phyloP scores from a whole-genome alignment of 306 rosid genomes.

The Canavalia gladiata region DNA sequence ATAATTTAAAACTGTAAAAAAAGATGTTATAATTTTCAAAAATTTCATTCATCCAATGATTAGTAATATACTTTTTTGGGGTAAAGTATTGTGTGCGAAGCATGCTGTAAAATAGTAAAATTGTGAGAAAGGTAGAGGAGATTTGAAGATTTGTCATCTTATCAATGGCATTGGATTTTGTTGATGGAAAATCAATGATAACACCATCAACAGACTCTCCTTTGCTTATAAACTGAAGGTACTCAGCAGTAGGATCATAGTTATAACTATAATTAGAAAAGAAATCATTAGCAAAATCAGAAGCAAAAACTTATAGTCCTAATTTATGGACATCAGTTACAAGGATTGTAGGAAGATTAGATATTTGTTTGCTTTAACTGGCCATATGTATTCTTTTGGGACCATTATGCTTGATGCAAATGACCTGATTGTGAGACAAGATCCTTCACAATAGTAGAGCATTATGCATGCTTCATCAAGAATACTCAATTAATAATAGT shows the following conservation, averaged over 20 bases:
- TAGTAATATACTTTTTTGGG: slow-evolving; percentile 57
- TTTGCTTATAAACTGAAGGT: slow-evolving; percentile 66
- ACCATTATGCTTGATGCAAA: slow-evolving; percentile 77
- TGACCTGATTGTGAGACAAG: slow-evolving; percentile 58
- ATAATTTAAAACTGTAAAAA: too few relatives aligned
- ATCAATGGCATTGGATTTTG: slow-evolving; percentile 78
- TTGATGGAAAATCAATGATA: slow-evolving; percentile 67
- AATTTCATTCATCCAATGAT: neutral
- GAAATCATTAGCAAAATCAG: slow-evolving; percentile 74
- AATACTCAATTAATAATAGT: slow-evolving; percentile 14
- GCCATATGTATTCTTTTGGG: slow-evolving; percentile 75
- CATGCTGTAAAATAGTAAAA: slow-evolving; percentile 64
- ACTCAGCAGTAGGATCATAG: slow-evolving; percentile 67
- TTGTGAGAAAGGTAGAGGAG: slow-evolving; percentile 40
- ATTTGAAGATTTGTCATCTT: slow-evolving; percentile 48
- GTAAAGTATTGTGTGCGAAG: slow-evolving; percentile 61
- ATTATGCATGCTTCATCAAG: slow-evolving; percentile 55
- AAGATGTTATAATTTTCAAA: too few relatives aligned
- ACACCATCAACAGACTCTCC: slow-evolving; percentile 73
- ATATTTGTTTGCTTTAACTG: slow-evolving; percentile 53
- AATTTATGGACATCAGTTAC: slow-evolving; percentile 78
- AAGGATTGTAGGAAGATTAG: slow-evolving; percentile 60
- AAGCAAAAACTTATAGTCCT: slow-evolving; percentile 78
- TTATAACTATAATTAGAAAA: slow-evolving; percentile 65
- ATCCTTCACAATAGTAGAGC: slow-evolving; percentile 58